Evolutionary conservation across 106 monocot species (phyloP), one percentile per base, ranked within the genome.

Genomic region (Posidonia australis): DNA sequence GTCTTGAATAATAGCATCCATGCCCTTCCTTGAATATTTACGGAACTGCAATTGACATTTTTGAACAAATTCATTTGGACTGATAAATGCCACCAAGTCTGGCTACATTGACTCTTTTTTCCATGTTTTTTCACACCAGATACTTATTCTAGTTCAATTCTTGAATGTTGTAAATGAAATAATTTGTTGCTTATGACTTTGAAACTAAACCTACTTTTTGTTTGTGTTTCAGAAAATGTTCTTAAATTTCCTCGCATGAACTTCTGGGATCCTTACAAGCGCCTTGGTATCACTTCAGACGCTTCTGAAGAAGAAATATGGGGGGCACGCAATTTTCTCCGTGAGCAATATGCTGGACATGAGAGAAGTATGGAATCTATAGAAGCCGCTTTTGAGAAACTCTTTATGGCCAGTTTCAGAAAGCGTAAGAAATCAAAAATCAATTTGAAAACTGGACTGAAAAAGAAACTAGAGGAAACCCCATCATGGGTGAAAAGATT

Each of bases 251-350:
- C 94, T 67, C 79, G 94, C 41, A 77, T 78, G 78, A 49, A 69
- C 44, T 73, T 96, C 0, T 80, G 94, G 81, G 84, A 96, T 75
- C 94, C 94, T 44, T 96, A 86, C 67, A 82, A 90, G 75, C 84
- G 81, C 43, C 90, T 96, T 48, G 94, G 94, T 53, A 70, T 96
- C 25, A 82, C 63, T 53, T 77, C 53, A 48, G 86, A 96, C 79
- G 94, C 87, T 32, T 90, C 94, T 54, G 84, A 90, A 82, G 94
- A 96, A 70, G 94, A 96, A 72, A 80, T 96, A 20, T 64, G 77
- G 71, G 77, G 73, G 2, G 94, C 90, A 31, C 70, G 94, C 32
- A 94, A 96, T 75, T 96, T 90, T 58, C 90, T 96, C 67, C 59
- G 90, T 42, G 61, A 84, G 18, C 90, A 96, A 62, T 90, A 86